These are phyloP conservation scores for Kwoniella bestiolae DNA, from an alignment of 768 basidiomycete genomes.

Conservation along the genomic window DNA sequence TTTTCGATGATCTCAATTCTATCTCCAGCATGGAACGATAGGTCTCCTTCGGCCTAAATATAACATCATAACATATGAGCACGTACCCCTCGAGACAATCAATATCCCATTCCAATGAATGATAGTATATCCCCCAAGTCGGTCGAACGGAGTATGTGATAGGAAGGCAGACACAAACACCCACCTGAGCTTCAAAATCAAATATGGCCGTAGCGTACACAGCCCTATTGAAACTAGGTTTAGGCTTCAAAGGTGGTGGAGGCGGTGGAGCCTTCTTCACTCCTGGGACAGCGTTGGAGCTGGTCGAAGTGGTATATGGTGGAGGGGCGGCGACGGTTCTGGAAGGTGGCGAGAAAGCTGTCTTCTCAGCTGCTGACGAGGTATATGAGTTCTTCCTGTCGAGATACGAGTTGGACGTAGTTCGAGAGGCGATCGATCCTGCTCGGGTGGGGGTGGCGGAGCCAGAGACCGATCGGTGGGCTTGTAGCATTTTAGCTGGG, in stretches of 20 bases:
- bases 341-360: conserved; percentile 35
- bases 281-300: conserved; percentile 59
- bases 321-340: conserved; percentile 59
- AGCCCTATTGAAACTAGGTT: conserved; percentile 71
- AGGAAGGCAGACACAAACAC: conserved; percentile 20
- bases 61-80: not conserved
- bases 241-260: conserved; percentile 87
- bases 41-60: conserved; percentile 77
- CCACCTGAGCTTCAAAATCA: conserved; percentile 87
- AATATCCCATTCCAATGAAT: conserved; percentile 12
- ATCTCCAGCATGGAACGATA: conserved; percentile 76
- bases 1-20: conserved; percentile 71
- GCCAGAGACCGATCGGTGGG: conserved; percentile 43
- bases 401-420: conserved; percentile 46
- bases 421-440: conserved; percentile 30
- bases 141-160: not conserved
- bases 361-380: conserved; percentile 20
- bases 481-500: conserved; percentile 53
- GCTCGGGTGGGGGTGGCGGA: conserved; percentile 28
- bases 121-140: not conserved
- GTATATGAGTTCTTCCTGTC: conserved; percentile 60
- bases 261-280: conserved; percentile 82
- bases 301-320: conserved; percentile 61
- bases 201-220: conserved; percentile 91
- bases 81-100: not conserved